Evolutionary conservation across 345 rosid genomes (phyloP), one percentile per base, ranked within the genome.

Genomic region (Euphorbia pulcherrima): DNA sequence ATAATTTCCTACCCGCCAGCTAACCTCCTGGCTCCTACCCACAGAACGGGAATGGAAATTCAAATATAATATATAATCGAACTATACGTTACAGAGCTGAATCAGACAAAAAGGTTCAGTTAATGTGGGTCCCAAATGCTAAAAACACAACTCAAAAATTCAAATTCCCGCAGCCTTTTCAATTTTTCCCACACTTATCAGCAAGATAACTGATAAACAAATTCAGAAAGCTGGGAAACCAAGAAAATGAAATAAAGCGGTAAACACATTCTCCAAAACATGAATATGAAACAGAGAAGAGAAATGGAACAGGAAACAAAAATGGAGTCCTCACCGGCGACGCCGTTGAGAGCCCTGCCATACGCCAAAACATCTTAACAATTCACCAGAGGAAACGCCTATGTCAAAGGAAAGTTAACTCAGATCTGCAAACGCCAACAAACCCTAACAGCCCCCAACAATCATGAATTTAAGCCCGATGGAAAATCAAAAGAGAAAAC

Each of bases 321-420:
- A 54, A 20, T n/a, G 52, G 57, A 29, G 50, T 52, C 83, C 94
- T 83, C 79, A 92, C 97, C 72, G 96, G 94, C 74, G 97, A 92
- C 18, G 96, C 90, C 61, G 97, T 84, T 72, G 96, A 87, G 79
- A 92, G 83, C 51, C 94, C 96, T 9, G 94, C 83, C 94, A 92
- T 92, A 53, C 92, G 96, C 97, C 97, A 92, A 76, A 92, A 92
- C 97, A 92, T 92, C 74, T 80, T 84, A 68, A 40, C 73, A 33
- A 71, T 37, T 50, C 37, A 60, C 52, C 46, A 51, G 62, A 64
- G 69, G 69, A 80, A 68, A 55, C 70, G 68, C 72, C 54, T 35
- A 64, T 73, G 46, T 27, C 37, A 62, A 60, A 73, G n/a, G 35
- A 72, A 57, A 30, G 52, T 35, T 20, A 72, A 81, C 64, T 78